Evolutionary conservation across 2,329 filamentous ascomycete species (phyloP), one percentile per base, ranked within the genome.

Genomic region (Thermoascus crustaceus): DNA sequence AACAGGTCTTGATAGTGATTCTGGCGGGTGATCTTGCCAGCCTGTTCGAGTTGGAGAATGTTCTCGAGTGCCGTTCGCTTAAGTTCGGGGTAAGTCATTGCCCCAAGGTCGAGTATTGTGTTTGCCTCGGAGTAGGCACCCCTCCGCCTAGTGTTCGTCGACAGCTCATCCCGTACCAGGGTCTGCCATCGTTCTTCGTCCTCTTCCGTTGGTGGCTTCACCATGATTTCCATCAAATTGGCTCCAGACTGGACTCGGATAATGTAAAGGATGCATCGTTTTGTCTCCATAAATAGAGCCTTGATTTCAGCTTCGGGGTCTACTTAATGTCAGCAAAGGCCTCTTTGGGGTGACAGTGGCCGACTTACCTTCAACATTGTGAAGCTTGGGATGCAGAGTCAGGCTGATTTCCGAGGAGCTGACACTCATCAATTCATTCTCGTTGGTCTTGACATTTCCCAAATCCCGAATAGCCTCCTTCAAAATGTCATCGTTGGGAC

Each of bases 1-100:
- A 98, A 75, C n/a, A 98, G 75, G 55, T 98, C 91, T 64, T 98
- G 91, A 64, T 96, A 98, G 56, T 85, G 78, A 61, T 98, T 96
- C 53, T 87, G 69, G 18, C 79, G 71, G 22, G 81, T 87, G 49
- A 98, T 88, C 53, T 88, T 82, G 39, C 88, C 88, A 53, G 82
- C 74, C 46, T 85, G 79, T 63, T 98, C 89, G 24, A 98, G 75
- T 10, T 78, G 75, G 66, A 98, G 79, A 41, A 98, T 85, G 53
- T 96, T 96, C 61, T 98, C 88, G 5, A 98, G 72, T 3, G 88
- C 88, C 39, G 82, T 91, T 35, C 86, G 79, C 69, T 98, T 98
- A 49, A 98, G 75, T 42, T 95, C 86, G 35, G 83, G 78, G 63
- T 96, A 98, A 30, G 78, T 81, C 79, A 94, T 85, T 30, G 82